Evolutionary conservation across 1,284 basidiomycete species (phyloP), one percentile per base, ranked within the genome.

Genomic region (Cystobasidiaceae sp.): DNA sequence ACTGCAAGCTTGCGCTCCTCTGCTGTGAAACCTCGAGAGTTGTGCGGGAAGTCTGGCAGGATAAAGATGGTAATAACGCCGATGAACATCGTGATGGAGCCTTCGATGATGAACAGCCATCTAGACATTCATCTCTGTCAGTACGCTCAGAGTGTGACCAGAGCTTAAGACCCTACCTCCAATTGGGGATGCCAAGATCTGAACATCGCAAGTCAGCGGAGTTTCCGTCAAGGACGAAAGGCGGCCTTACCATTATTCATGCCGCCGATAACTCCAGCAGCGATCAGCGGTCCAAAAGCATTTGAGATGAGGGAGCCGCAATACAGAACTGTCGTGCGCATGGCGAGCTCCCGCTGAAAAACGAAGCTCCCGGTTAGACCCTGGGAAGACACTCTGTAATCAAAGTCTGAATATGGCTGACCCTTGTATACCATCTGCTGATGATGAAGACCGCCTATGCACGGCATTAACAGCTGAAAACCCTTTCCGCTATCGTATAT

Each of bases 271-370:
- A 89, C 85, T 2, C 85, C 86, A 5, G 85, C 85, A 11, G 86
- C 86, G 74, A 87, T 83, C 28, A 86, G 75, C 82, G 86, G 66
- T 25, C 86, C 86, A 73, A 89, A 88, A 1, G 87, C 87, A 76
- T 88, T 88, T 0, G 86, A 86, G 45, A 88, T 80, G n/a, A 89
- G 74, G n/a, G 70, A 71, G 15, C 86, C 87, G 4, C 80, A 80
- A 73, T 85, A 87, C 3, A 89, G 79, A 62, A 88, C 81, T 0
- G 86, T 85, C 46, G 84, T 83, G 37, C 88, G 82, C 65, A 88
- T 82, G 0, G 84, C 83, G 9, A 86, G 75, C 69, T 77, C 77
- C 39, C 72, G 21, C 51, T 55, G 51, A 15, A 25, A 25, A n/a
- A 52, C 15, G 11, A 4, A 3, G 11, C n/a, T 17, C 46, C 15